phyloP scores from a whole-genome alignment of 495 filamentous ascomycete species.

The Friedmanniomyces endolithicus region DNA sequence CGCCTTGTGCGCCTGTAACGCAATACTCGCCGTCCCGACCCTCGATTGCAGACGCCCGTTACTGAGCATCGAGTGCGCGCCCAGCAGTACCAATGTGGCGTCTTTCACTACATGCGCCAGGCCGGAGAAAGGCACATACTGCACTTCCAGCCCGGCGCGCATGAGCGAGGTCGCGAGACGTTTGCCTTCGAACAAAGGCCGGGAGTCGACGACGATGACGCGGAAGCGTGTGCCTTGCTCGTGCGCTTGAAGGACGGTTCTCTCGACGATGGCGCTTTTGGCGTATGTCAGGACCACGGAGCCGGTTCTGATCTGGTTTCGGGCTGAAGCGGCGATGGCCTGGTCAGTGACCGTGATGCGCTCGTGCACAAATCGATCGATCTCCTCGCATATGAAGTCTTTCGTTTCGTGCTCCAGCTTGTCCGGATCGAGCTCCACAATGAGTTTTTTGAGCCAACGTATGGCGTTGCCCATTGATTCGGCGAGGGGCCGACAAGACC shows the following conservation, averaged over 20 bases:
- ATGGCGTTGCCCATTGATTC: constrained; percentile 94
- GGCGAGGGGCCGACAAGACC: constrained; percentile 80
- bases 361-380: constrained; percentile 83
- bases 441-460: constrained; percentile 78
- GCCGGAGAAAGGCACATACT: constrained; percentile 68
- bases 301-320: constrained; percentile 59
- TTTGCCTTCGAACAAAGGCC: constrained; percentile 70
- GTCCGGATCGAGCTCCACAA: constrained; percentile 73
- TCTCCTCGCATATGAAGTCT: constrained; percentile 57
- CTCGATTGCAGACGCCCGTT: constrained; percentile 81
- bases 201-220: constrained; percentile 74
- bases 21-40: constrained; percentile 74
- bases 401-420: constrained; percentile 69
- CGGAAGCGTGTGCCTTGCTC: constrained; percentile 58
- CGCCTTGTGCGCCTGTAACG: constrained; percentile 67
- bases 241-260: constrained; percentile 61
- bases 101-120: constrained; percentile 58
- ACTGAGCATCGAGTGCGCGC: constrained; percentile 80
- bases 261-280: constrained; percentile 73
- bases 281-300: constrained; percentile 82
- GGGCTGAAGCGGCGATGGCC: constrained; percentile 65
- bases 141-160: constrained; percentile 55
- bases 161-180: constrained; percentile 56
- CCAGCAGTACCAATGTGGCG: constrained; percentile 71
- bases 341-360: constrained; percentile 76